Evolutionary conservation across 805 yeast genomes (phyloP).

Genomic region (Lachancea mirantina): DNA sequence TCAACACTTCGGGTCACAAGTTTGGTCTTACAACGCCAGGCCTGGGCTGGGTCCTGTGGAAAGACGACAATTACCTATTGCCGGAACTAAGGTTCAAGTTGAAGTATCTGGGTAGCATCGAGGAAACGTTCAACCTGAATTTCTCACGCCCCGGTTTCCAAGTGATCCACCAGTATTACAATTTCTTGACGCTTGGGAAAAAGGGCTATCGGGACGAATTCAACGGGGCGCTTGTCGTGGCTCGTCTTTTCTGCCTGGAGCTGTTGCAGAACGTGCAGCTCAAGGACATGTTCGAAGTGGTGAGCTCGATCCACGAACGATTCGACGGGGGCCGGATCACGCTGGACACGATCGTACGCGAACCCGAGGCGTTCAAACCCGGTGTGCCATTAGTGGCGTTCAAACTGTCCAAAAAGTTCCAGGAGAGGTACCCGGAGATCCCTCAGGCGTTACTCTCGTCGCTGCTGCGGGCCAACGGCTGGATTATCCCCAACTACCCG

Average conservation of each 20-base stretch:
- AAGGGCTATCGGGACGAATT: conserved; percentile 65
- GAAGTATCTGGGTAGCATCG: conserved; percentile 81
- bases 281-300: conserved; percentile 58
- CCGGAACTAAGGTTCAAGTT: conserved; percentile 66
- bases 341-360: conserved; percentile 11
- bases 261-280: conserved; percentile 55
- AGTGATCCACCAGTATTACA: conserved; percentile 80
- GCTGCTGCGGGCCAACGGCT: conserved; percentile 69
- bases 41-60: conserved; percentile 88
- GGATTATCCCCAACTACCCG: conserved; percentile 85
- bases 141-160: conserved; percentile 92
- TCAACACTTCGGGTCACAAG: conserved; percentile 89
- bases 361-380: conserved; percentile 48
- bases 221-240: conserved; percentile 57
- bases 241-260: conserved; percentile 45
- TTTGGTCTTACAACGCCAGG: conserved; percentile 90
- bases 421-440: conserved; percentile 59
- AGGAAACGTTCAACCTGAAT: conserved; percentile 79
- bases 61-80: conserved; percentile 57
- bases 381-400: conserved; percentile 91
- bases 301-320: conserved; percentile 71
- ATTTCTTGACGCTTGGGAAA: conserved; percentile 62
- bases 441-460: conserved; percentile 74
- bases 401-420: conserved; percentile 56
- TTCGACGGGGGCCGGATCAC: conserved; percentile 30